Percentiles rank a stretch among this genome's conserved stretches.
Evolutionary conservation across 495 filamentous ascomycete species (phyloP).

Genomic region (Trichoderma virens): DNA sequence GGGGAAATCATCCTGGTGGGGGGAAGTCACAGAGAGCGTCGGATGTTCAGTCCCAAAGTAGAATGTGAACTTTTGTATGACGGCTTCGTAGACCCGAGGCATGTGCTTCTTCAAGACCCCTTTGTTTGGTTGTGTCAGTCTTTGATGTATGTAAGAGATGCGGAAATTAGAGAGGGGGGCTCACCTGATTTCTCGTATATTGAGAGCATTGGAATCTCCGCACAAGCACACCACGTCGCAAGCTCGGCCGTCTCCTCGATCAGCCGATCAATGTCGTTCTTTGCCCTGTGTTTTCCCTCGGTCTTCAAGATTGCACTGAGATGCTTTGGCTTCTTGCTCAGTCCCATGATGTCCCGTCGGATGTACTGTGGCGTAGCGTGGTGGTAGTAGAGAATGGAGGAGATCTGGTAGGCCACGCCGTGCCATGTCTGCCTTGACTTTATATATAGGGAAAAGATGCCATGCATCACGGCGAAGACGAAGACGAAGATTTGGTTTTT

Average conservation of each 20-base stretch:
- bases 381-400: constrained; percentile 82
- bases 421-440: constrained; percentile 73
- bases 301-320: constrained; percentile 77
- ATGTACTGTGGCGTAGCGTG: constrained; percentile 90
- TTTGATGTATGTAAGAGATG: not conserved
- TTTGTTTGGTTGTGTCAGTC: constrained; percentile 26
- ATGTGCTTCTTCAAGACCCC: constrained; percentile 83
- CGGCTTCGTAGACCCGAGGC: constrained; percentile 61
- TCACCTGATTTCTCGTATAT: constrained; percentile 88
- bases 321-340: constrained; percentile 69
- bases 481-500: constrained; percentile 58
- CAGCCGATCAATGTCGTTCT: constrained; percentile 65
- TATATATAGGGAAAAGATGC: constrained; percentile 79
- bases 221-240: constrained; percentile 81
- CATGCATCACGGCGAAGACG: constrained; percentile 65
- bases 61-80: constrained; percentile 63
- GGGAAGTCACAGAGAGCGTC: constrained; percentile 63
- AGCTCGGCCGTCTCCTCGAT: constrained; percentile 87
- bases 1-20: constrained; percentile 44
- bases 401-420: constrained; percentile 60
- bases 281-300: constrained; percentile 57
- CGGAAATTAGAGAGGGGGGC: constrained; percentile 11
- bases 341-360: constrained; percentile 69
- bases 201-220: constrained; percentile 75
- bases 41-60: constrained; percentile 73